Conservation (phyloP, 306 rosid genomes). For the Mimosa bimucronata region DNA sequence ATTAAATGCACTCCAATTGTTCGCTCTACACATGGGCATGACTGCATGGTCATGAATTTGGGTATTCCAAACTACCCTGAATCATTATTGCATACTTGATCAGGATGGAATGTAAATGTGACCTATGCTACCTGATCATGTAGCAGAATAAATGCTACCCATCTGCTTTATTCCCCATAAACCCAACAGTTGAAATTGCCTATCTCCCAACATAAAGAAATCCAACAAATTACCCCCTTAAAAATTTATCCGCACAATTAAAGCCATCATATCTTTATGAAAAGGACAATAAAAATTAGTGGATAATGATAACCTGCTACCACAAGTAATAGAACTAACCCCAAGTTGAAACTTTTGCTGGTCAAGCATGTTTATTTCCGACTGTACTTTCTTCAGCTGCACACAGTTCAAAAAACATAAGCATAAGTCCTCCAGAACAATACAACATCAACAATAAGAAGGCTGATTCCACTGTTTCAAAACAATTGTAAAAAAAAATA, state of each 20-base stretch:
- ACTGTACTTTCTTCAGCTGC: conserved; percentile 76
- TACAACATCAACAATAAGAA: not conserved
- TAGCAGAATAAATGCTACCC: not conserved
- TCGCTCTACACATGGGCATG: conserved; percentile 7
- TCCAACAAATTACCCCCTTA: not conserved
- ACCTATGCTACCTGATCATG: not conserved
- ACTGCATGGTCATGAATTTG: not conserved
- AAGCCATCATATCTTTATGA: not conserved
- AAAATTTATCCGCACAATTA: conserved; percentile 5
- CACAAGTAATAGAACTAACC: conserved; percentile 60
- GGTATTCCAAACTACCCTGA: conserved; percentile 2
- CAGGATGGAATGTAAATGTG: not conserved
- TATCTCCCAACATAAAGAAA: not conserved
- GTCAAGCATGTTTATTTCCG: conserved; percentile 59
- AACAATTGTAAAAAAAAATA: conserved; percentile 7
- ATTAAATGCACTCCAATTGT: conserved; percentile 12
- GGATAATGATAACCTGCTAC: conserved; percentile 25
- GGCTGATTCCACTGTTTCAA: not conserved
- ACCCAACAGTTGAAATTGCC: not conserved
- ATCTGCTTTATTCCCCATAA: not conserved
- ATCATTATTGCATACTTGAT: conserved; percentile 5
- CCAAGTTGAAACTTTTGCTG: conserved; percentile 58
- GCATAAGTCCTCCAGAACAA: conserved; percentile 21
- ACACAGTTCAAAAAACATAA: conserved; percentile 45
- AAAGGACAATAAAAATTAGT: conserved; percentile 20